Evolutionary conservation across 1,139 yeast genomes (phyloP).

Genomic region (Blastobotrys serpentis): DNA sequence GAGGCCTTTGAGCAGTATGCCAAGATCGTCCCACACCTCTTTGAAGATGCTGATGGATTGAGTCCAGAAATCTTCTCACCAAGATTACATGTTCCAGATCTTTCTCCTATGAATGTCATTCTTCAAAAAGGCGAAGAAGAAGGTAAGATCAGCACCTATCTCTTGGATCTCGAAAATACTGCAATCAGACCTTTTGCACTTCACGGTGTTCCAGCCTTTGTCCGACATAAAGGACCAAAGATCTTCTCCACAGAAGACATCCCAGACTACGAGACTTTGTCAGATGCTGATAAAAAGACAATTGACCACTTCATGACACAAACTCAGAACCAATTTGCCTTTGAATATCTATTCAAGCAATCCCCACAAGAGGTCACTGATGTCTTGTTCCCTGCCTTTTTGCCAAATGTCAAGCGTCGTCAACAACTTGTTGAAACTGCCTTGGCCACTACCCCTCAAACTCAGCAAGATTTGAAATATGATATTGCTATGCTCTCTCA

Average conservation of each 20-base stretch:
- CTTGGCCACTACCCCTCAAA: slow-evolving; percentile 60
- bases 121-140: slow-evolving; percentile 41
- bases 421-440: slow-evolving; percentile 46
- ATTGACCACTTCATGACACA: slow-evolving; percentile 82
- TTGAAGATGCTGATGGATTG: slow-evolving; percentile 28
- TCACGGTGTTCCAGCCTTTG: slow-evolving; percentile 75
- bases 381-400: slow-evolving; percentile 63
- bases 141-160: slow-evolving; percentile 41
- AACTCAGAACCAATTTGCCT: slow-evolving; percentile 86
- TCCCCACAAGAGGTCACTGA: slow-evolving; percentile 41
- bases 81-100: slow-evolving; percentile 73
- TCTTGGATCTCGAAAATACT: slow-evolving; percentile 80
- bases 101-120: slow-evolving; percentile 86
- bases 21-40: slow-evolving; percentile 52
- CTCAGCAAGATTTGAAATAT: slow-evolving; percentile 66
- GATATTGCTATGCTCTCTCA: slow-evolving; percentile 73
- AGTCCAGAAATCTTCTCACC: slow-evolving; percentile 58
- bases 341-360: slow-evolving; percentile 75
- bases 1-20: slow-evolving; percentile 59
- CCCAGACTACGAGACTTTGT: slow-evolving; percentile 63
- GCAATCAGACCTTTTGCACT: slow-evolving; percentile 78
- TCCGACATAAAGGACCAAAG: slow-evolving; percentile 84
- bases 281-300: slow-evolving; percentile 72
- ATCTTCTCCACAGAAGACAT: slow-evolving; percentile 74
- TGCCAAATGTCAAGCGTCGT: slow-evolving; percentile 41